Evolutionary conservation across 352 stramenopile species (phyloP), one percentile per base, ranked within the genome.

Genomic region (Pythium rishiriense): DNA sequence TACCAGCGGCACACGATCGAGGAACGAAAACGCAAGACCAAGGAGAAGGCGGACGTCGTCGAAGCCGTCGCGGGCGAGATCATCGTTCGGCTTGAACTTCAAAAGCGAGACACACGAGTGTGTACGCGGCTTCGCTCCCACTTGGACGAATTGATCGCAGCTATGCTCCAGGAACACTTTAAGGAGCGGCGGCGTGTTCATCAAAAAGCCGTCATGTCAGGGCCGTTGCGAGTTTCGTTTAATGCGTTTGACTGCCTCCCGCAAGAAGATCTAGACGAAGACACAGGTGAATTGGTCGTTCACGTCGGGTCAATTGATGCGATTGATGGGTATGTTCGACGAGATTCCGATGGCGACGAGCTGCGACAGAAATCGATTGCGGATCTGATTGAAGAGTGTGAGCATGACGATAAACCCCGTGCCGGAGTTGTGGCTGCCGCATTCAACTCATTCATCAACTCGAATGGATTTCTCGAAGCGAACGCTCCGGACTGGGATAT

Each of bases 211-310:
- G 64, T 61, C n/a, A 47, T 73, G 15, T 60, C 46, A 1, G 77
- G 78, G 0, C 81, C 77, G 10, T 49, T 89, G 11, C 69, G 51
- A 22, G 68, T 85, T 0, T 72, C 78, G 0, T 80, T 84, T 33
- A 92, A 92, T 28, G 72, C 73, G 33, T 92, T 92, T 48, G 56
- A 68, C 21, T 90, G 81, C 67, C 57, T 92, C 0, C 79, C 79
- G 0, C 56, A 79, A 28, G 83, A 92, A 65, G 56, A 83, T 26
- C 47, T 92, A 41, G 83, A 90, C 45, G 81, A 84, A 29, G 64
- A 53, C 12, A 81, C 74, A 0, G 83, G 83, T n/a, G 78, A 85
- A 50, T 26, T 92, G 41, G 51, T 88, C 2, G 64, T 92, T 11
- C 61, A 47, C 0, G 66, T 82, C 12, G 74, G 79, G 19, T 45